Evolutionary conservation across 2,329 filamentous ascomycete genomes (phyloP).

Genomic region (Xylaria sp.): DNA sequence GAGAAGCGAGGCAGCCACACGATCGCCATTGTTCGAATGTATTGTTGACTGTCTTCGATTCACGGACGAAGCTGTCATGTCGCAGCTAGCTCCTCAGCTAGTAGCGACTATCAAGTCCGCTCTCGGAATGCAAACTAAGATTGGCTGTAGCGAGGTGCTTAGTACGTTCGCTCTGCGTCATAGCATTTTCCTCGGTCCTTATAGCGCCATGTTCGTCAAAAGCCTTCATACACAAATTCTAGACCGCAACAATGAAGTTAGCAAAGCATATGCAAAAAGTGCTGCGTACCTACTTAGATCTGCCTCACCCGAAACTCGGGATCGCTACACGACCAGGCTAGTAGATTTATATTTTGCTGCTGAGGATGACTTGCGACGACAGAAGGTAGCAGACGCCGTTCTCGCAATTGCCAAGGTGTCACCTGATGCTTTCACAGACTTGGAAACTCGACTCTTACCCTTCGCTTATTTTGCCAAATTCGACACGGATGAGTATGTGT

Average conservation of each 20-base stretch:
- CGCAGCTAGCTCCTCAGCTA: conserved; percentile 75
- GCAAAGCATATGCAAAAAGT: conserved; percentile 85
- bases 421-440: conserved; percentile 84
- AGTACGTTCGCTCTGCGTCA: conserved; percentile 87
- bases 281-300: conserved; percentile 84
- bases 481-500: conserved; percentile 83
- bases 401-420: conserved; percentile 86
- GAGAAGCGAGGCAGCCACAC: conserved; percentile 82
- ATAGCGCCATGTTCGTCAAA: conserved; percentile 80
- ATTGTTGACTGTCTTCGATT: conserved; percentile 90
- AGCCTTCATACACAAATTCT: conserved; percentile 83
- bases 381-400: conserved; percentile 84
- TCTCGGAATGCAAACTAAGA: conserved; percentile 92
- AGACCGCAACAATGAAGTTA: conserved; percentile 94
- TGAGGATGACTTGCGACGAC: conserved; percentile 79
- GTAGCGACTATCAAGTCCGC: conserved; percentile 85
- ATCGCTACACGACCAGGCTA: conserved; percentile 63
- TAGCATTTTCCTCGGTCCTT: conserved; percentile 76
- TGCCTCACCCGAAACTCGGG: conserved; percentile 61
- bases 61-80: conserved; percentile 82
- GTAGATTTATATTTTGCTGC: conserved; percentile 82
- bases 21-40: conserved; percentile 90
- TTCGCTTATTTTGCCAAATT: conserved; percentile 90
- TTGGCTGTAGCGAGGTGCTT: conserved; percentile 87
- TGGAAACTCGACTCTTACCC: conserved; percentile 81